phyloP scores from a whole-genome alignment of 129 eudicot species.

The Centaurea solstitialis region DNA sequence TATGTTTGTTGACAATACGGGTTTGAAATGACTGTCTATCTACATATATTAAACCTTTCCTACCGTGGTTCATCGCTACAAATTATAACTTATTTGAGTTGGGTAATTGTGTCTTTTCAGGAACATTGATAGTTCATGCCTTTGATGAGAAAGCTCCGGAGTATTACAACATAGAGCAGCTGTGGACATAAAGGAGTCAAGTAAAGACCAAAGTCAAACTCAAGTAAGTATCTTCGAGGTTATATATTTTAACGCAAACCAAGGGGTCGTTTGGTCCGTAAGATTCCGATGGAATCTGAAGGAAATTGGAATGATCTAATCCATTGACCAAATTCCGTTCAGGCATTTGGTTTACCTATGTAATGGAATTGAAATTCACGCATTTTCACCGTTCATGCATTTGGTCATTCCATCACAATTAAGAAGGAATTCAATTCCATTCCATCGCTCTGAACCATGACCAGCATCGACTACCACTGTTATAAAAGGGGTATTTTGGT shows the following conservation, averaged over 20 bases:
- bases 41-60: neutral
- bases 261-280: no score
- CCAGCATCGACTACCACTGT: no score
- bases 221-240: neutral
- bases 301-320: no score
- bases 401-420: no score
- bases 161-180: slow-evolving; percentile 81
- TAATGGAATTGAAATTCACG: no score
- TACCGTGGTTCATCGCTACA: neutral
- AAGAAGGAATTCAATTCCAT: no score
- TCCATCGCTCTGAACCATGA: no score
- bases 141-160: slow-evolving; percentile 94
- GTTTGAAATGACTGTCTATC: neutral
- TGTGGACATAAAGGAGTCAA: slow-evolving; percentile 58
- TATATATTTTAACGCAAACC: neutral
- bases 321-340: no score
- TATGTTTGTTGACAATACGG: neutral
- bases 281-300: no score
- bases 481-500: no score
- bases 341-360: no score
- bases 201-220: slow-evolving; percentile 37
- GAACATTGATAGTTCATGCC: slow-evolving; percentile 80
- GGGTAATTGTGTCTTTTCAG: slow-evolving; percentile 27
- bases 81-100: neutral
- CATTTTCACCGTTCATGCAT: no score